These are phyloP conservation scores for Pseudogymnoascus sp. DNA, from an alignment of 2,329 filamentous ascomycete species.

Conservation along the genomic window DNA sequence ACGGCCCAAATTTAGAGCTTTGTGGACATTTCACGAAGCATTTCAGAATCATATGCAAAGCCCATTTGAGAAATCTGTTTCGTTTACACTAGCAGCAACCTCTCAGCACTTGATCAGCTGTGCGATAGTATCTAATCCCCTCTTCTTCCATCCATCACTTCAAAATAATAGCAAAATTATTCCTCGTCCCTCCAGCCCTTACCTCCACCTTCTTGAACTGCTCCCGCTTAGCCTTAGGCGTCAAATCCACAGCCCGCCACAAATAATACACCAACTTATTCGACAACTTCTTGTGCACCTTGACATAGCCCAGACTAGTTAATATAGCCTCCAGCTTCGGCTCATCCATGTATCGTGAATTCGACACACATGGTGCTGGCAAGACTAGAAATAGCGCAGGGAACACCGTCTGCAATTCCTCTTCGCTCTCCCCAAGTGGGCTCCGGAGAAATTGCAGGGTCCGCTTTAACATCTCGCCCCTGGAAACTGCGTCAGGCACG, in stretches of 20 bases:
- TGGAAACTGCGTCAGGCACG: conserved; percentile 64
- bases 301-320: conserved; percentile 62
- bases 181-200: conserved; percentile 64
- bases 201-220: conserved; percentile 66
- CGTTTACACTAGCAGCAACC: conserved; percentile 8
- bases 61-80: conserved; percentile 4
- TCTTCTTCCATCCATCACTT: conserved; percentile 22
- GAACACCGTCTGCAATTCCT: conserved; percentile 33
- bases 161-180: conserved; percentile 83
- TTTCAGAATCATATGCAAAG: too few species aligned
- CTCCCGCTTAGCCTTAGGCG: conserved; percentile 18
- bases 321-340: conserved; percentile 62
- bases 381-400: conserved; percentile 82
- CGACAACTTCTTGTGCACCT: conserved; percentile 61
- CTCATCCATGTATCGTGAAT: conserved; percentile 83
- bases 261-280: conserved; percentile 82
- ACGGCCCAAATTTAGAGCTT: neutral
- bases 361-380: conserved; percentile 76
- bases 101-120: conserved; percentile 8
- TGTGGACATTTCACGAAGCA: neutral
- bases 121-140: conserved; percentile 4
- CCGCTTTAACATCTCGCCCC: conserved; percentile 78
- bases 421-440: conserved; percentile 16
- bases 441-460: conserved; percentile 60
- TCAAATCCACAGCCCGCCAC: conserved; percentile 49